phyloP scores from a whole-genome alignment of 2,329 filamentous ascomycete species.

The Fusarium nygamai region DNA sequence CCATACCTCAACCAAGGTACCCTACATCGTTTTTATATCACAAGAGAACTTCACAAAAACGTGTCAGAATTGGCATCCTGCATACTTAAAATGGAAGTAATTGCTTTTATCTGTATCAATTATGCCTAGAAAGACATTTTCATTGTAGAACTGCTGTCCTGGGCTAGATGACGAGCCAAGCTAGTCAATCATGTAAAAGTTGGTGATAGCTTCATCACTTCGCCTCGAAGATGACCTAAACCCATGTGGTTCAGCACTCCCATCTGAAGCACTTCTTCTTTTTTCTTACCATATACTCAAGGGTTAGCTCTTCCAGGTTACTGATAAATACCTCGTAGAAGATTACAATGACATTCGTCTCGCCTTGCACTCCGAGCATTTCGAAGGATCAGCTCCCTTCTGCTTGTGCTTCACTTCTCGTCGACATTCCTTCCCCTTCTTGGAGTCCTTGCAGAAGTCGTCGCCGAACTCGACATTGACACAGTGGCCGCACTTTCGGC shows the following conservation, averaged over 20 bases:
- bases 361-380: not conserved
- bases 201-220: not conserved
- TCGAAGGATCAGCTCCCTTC: not conserved
- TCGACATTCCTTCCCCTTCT: not conserved
- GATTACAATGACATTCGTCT: not conserved
- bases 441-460: not conserved
- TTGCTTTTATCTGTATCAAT: not conserved
- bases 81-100: accelerated
- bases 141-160: accelerated
- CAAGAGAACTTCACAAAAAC: not conserved
- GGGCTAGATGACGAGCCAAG: too few relatives aligned
- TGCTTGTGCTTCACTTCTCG: not conserved
- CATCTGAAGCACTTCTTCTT: accelerated
- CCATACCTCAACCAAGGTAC: not conserved
- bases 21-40: slow-evolving; percentile 1
- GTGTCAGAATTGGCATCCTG: not conserved
- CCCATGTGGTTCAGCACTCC: accelerated
- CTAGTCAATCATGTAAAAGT: not conserved
- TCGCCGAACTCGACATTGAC: not conserved
- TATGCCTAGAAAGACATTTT: not conserved
- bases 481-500: not conserved
- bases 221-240: accelerated
- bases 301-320: accelerated
- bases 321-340: not conserved
- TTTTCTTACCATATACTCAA: accelerated